Evolutionary conservation across 345 rosid species (phyloP), one percentile per base, ranked within the genome.

Genomic region (Arabis hirsuta): DNA sequence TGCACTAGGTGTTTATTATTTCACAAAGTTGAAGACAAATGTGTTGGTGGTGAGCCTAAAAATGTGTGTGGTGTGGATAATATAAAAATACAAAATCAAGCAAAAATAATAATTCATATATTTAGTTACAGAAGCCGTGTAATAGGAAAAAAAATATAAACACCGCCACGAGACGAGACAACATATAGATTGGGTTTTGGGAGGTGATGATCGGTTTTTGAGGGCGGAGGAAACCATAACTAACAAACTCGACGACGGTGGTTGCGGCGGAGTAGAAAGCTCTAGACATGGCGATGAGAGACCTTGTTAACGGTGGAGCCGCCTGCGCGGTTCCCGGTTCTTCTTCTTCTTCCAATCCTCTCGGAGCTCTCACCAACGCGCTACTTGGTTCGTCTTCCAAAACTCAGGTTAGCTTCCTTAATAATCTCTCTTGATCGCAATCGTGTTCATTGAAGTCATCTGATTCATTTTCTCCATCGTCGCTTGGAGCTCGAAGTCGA

Each of bases 311-410:
- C 2, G 98, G 99, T 42, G 99, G 97, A 56, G 98, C 99, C 34
- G 96, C 96, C 13, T 95, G 99, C 31, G 92, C 96, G 0, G 96
- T 88, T 74, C 96, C 98, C 0, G 98, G 97, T 24, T 87, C 96
- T 10, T 91, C 99, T 62, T 86, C 93, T 69, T 87, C 97, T 19
- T 83, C 98, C 16, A 95, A 95, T 63, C 99, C 99, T 41, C 77
- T 95, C 13, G 97, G 98, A 14, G 88, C 98, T 73, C 89, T 95
- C 39, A 92, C 99, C 78, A 95, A 92, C 88, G 86, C 90, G 55
- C 81, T 95, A 31, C 80, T 90, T 31, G 96, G 96, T 68, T 87
- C 99, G 3, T 92, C 99, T 62, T 92, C 97, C 69, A 92, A 92
- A 79, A 86, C 86, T 38, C 96, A 88, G 99, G 99, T 89, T 10